These are phyloP conservation scores for Rhododendron molle DNA, from an alignment of 148 eudicot genomes.

Conservation along the genomic window DNA sequence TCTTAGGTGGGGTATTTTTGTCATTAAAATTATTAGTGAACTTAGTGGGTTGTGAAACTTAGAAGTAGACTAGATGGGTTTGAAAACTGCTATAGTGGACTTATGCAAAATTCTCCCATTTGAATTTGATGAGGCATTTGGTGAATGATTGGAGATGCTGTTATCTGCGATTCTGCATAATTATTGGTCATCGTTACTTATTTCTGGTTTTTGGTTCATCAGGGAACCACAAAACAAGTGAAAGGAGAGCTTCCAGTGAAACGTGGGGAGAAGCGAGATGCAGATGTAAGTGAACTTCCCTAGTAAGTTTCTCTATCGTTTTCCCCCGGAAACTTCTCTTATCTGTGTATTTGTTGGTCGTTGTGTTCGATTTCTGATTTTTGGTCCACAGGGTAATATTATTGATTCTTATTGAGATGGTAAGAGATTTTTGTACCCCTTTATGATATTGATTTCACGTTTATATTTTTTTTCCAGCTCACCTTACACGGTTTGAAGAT, in stretches of 20 bases:
- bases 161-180: background rate
- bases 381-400: background rate
- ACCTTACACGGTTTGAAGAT: background rate
- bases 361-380: background rate
- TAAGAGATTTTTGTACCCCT: background rate
- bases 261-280: background rate
- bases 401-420: background rate
- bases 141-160: background rate
- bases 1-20: too few relatives aligned
- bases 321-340: background rate
- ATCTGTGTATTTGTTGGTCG: background rate
- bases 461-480: background rate
- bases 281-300: background rate
- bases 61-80: too few relatives aligned
- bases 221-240: background rate
- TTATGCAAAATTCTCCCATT: too few relatives aligned
- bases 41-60: too few relatives aligned
- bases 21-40: too few relatives aligned
- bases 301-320: background rate
- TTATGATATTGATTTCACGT: background rate
- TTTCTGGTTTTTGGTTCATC: background rate
- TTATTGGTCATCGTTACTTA: background rate
- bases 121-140: background rate
- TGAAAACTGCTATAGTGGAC: too few relatives aligned
- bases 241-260: background rate